Base-by-base conservation (phyloP, 2,329 filamentous ascomycete genomes). In the Iodosphaeria phyllophila region DNA sequence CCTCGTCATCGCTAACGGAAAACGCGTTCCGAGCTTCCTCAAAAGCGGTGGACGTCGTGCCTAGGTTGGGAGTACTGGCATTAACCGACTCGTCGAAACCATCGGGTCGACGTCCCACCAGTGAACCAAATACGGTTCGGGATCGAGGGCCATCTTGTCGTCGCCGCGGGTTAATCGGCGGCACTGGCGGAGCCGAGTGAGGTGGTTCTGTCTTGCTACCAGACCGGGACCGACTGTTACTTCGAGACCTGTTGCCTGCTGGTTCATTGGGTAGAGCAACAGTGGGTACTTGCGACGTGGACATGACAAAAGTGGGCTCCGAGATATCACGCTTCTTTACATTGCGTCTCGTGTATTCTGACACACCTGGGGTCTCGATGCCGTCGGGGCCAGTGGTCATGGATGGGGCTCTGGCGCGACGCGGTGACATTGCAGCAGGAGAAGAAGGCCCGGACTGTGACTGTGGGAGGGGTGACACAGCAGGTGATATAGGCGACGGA, bases 131-230 rank as follows among this genome's bases (percentile, higher is more conserved):
- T 2, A 51, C 42, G 7, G 53, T 55, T 26, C 60, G 55, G 3
- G 42, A 38, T 16, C 40, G 45, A 0, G 45, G 41, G 8, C 40
- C 43, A 8, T 55, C 47, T 24, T 49, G 44, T 23, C 47, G 50
- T 7, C 65, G 56, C 24, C 61, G 54, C 15, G 65, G 65, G 37
- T 70, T 70, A 39, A 71, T 63, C 2, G 64, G 64, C 3, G 65
- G 65, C 18, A 71, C 30, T 3, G 64, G 64, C 3, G 64, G 64
- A 3, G 48, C 43, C 3, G 48, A 51, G 14, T 38, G 29, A n/a
- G n/a, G n/a, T 11, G 40, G 35, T 8, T 37, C 42, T 5, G 41
- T 39, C 23, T 50, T 50, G 34, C 51, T 54, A 16, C 46, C 47
- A 3, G 46, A 45, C 4, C 49, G 44, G 4, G 46, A 42, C 15